Percentiles rank a stretch among this genome's conserved stretches.
Conservation (phyloP, 163 green algal species). For the Scenedesmus sp. region DNA sequence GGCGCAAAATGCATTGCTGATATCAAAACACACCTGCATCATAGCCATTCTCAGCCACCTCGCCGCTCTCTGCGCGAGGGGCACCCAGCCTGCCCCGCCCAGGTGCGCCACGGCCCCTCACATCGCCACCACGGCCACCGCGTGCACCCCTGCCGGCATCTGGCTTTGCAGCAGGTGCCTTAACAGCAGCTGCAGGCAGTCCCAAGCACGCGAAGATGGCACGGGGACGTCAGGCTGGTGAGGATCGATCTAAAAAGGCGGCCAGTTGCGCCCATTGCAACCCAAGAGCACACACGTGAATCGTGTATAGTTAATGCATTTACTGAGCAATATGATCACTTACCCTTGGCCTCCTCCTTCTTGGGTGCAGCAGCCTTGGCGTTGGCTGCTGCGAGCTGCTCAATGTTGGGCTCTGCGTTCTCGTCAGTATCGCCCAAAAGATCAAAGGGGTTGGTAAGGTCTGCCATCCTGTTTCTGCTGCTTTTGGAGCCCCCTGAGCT, state of each 20-base stretch:
- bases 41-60: constrained; percentile 49
- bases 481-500: neutral
- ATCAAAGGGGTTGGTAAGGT: constrained; percentile 49
- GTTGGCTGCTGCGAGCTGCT: constrained; percentile 3
- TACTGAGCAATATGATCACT: neutral
- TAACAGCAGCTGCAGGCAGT: constrained; percentile 46
- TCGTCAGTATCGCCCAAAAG: constrained; percentile 54
- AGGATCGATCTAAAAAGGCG: neutral
- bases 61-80: constrained; percentile 47
- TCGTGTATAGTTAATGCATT: neutral
- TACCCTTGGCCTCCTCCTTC: constrained; percentile 61
- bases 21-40: constrained; percentile 15
- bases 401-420: constrained; percentile 45
- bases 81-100: neutral
- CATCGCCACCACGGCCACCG: constrained; percentile 56
- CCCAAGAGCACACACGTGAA: neutral
- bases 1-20: neutral
- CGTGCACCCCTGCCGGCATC: constrained; percentile 40
- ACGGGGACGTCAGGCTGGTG: constrained; percentile 17
- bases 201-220: neutral
- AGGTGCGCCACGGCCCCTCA: constrained; percentile 54
- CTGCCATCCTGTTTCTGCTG: constrained; percentile 37
- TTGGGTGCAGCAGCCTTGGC: constrained; percentile 56
- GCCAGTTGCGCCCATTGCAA: neutral
- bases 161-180: constrained; percentile 52